Percentiles rank a stretch among this genome's conserved stretches.
These are phyloP conservation scores for Babesia sp. DNA, from an alignment of 169 alveolate species.

Conservation along the genomic window DNA sequence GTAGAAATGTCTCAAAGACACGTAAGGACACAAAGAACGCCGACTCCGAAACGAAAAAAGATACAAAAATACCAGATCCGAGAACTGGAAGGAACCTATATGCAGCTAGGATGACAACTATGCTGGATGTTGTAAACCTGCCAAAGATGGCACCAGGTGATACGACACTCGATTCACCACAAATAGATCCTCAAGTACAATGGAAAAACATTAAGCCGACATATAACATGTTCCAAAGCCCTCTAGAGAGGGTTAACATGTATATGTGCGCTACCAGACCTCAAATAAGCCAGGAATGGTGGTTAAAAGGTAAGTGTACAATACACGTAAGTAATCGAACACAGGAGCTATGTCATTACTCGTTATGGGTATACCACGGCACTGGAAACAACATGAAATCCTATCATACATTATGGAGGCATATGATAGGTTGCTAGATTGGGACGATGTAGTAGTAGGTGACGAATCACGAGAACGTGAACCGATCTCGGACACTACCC, in stretches of 20 bases:
- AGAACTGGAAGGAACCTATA: constrained; percentile 9
- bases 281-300: constrained; percentile 45
- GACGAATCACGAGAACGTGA: neutral
- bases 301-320: constrained; percentile 57
- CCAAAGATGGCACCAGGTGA: constrained; percentile 30
- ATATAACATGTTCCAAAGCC: constrained; percentile 17
- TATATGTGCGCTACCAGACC: constrained; percentile 35
- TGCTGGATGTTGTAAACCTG: constrained; percentile 43
- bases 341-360: constrained; percentile 56
- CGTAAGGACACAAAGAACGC: neutral
- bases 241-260: constrained; percentile 47
- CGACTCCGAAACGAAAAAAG: neutral
- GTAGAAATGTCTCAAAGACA: neutral
- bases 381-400: constrained; percentile 39
- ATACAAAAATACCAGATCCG: constrained; percentile 33
- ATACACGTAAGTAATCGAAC: neutral
- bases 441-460: constrained; percentile 13
- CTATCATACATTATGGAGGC: constrained; percentile 39
- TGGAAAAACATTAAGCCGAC: constrained; percentile 23
- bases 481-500: neutral
- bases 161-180: constrained; percentile 59
- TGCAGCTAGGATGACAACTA: constrained; percentile 28
- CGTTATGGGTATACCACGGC: constrained; percentile 66
- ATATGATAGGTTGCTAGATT: constrained; percentile 3
- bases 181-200: constrained; percentile 15